Evolutionary conservation across 176 grass and related monocot species (phyloP).

Genomic region (Calamus simplicifolius): DNA sequence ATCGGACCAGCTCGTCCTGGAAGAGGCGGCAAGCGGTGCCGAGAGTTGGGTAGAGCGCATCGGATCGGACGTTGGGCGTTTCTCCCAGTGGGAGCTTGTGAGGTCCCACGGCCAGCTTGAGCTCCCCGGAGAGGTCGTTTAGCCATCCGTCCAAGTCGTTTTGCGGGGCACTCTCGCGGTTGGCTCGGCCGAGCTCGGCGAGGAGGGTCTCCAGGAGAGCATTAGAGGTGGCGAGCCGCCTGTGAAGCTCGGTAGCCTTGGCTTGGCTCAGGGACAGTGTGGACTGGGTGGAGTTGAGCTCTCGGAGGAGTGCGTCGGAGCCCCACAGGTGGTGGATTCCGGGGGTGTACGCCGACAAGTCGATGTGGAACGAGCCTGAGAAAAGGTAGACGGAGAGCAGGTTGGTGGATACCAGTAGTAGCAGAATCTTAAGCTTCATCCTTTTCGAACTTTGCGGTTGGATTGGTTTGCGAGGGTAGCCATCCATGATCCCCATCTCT

Average conservation of each 20-base stretch:
- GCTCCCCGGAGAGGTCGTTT: conserved; percentile 25
- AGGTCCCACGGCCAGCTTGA: conserved; percentile 35
- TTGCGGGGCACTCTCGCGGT: not conserved
- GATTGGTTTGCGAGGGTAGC: not conserved
- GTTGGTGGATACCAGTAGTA: conserved; percentile 3
- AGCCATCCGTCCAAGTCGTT: not conserved
- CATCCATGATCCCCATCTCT: conserved; percentile 13
- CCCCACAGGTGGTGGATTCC: conserved; percentile 5
- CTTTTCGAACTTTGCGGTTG: not conserved
- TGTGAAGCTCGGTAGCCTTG: not conserved
- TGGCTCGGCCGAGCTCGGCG: not conserved
- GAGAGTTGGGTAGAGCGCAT: conserved; percentile 33
- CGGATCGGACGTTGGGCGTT: conserved; percentile 25
- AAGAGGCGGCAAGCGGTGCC: conserved; percentile 28
- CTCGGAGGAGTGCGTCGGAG: not conserved
- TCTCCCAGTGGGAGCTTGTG: conserved; percentile 40
- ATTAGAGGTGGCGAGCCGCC: conserved; percentile 25
- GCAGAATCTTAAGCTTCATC: conserved; percentile 8
- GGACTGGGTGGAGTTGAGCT: conserved; percentile 17
- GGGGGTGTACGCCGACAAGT: not conserved
- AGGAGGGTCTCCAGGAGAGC: conserved; percentile 12
- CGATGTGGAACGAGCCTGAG: not conserved
- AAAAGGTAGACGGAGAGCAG: conserved; percentile 8
- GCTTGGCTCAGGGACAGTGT: not conserved
- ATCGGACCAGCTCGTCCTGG: conserved; percentile 28